A percentile compares a stretch with the other conserved stretches of the same genome.
Evolutionary conservation across 768 basidiomycete genomes (phyloP).

Genomic region (Tulasnella sp.): DNA sequence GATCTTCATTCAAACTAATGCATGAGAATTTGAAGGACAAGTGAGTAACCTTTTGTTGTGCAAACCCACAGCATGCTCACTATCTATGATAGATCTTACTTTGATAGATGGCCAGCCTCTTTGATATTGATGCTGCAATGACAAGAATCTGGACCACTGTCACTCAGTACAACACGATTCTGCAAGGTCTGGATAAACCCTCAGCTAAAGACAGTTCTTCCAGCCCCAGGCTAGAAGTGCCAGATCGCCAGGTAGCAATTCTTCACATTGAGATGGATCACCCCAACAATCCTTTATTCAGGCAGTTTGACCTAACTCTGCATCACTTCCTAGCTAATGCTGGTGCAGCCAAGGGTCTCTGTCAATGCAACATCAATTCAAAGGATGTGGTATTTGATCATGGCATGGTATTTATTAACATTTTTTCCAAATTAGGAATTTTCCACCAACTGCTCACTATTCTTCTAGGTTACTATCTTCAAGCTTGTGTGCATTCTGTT

Average conservation of each 20-base stretch:
- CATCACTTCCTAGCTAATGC: not conserved
- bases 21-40: not conserved
- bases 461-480: not conserved
- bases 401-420: not conserved
- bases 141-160: not conserved
- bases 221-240: not conserved
- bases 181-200: no score
- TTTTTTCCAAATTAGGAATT: not conserved
- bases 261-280: not conserved
- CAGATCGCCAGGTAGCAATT: not conserved
- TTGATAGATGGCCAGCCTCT: not conserved
- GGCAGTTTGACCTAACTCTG: not conserved
- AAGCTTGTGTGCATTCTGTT: not conserved
- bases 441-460: not conserved
- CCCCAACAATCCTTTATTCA: not conserved
- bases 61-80: not conserved
- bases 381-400: not conserved
- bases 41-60: not conserved
- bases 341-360: not conserved
- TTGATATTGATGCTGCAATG: not conserved
- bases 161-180: not conserved
- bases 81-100: not conserved
- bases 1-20: not conserved
- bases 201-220: not conserved
- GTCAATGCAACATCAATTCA: not conserved